Evolutionary conservation across 73 alveolate species (phyloP).

Genomic region (Paramecium sexaurelia): DNA sequence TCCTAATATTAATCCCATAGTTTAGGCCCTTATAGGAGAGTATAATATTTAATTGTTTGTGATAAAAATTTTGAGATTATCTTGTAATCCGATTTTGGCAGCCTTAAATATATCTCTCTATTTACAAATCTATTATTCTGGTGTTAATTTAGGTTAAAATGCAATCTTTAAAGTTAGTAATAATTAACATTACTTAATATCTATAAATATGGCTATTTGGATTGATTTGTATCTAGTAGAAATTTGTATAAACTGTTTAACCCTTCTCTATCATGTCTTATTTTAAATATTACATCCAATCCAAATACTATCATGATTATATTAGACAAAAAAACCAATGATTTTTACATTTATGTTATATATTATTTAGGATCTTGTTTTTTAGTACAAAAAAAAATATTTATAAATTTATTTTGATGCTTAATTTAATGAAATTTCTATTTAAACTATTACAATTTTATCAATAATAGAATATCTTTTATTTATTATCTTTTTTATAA

Average conservation of each 20-base stretch:
- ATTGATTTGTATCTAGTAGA: not conserved
- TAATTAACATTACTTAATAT: not conserved
- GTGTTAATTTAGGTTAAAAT: not conserved
- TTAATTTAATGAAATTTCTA: not conserved
- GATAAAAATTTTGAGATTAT: not conserved
- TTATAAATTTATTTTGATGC: not conserved
- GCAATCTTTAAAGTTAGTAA: not conserved
- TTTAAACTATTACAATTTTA: not conserved
- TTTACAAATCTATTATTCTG: conserved; percentile 6
- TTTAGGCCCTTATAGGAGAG: conserved; percentile 15
- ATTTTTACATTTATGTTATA: not conserved
- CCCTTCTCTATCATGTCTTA: not conserved
- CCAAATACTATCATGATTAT: not conserved
- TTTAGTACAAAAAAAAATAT: not conserved
- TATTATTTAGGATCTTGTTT: not conserved
- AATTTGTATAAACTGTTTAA: not conserved
- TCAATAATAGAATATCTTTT: too few species aligned
- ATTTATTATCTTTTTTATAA: too few species aligned
- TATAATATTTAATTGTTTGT: not conserved
- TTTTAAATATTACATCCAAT: not conserved
- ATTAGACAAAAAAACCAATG: not conserved
- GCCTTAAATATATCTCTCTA: conserved; percentile 19
- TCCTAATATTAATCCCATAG: conserved; percentile 16
- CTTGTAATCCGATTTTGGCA: conserved; percentile 3
- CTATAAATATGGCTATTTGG: not conserved